Evolutionary conservation across 306 rosid genomes (phyloP), one percentile per base, ranked within the genome.

Genomic region (Cotoneaster glaucophyllus): DNA sequence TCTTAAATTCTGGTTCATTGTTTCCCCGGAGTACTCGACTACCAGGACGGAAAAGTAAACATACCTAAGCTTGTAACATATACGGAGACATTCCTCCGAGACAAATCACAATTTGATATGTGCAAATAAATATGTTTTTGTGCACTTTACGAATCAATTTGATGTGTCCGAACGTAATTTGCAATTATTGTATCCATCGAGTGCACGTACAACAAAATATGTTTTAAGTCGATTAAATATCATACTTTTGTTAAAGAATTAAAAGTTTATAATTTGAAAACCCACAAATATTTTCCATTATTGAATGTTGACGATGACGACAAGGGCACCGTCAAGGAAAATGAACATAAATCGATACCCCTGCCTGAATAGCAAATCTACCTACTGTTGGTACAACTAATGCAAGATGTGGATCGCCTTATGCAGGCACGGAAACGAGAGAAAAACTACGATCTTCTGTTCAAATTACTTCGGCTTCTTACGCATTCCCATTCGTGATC

Each of bases 401-500:
- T 72, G 75, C 15, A 19, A 57, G 37, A 31, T n/a, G 54, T 37
- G 76, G 53, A 57, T 72, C 17, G 26, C 37, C 68, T 64, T 29
- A 25, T 6, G 41, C 7, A 12, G 34, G 22, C 13, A 21, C 2
- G 48, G 69, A 65, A 65, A 10, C 32, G 15, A 19, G 69, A 7
- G 11, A 69, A 69, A 9, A 4, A 3, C 37, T 32, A 11, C 8
- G 43, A 43, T 19, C 31, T 57, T 41, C 32, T 56, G 56, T 24
- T 64, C 12, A 54, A 29, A 11, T 87, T 80, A 95, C 84, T 89
- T 85, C 3, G 83, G 78, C 87, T 89, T 90, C 96, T 84, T 92
- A 26, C 98, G 90, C 97, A 86, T 87, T 31, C 99, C 98, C 99
- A 92, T 92, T 78, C 97, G 86, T 22, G 99, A 95, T 85, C 88